A percentile compares a stretch with the other conserved stretches of the same genome.
These are phyloP conservation scores for Pichia insulana DNA, from an alignment of 805 yeast genomes.

Conservation along the genomic window DNA sequence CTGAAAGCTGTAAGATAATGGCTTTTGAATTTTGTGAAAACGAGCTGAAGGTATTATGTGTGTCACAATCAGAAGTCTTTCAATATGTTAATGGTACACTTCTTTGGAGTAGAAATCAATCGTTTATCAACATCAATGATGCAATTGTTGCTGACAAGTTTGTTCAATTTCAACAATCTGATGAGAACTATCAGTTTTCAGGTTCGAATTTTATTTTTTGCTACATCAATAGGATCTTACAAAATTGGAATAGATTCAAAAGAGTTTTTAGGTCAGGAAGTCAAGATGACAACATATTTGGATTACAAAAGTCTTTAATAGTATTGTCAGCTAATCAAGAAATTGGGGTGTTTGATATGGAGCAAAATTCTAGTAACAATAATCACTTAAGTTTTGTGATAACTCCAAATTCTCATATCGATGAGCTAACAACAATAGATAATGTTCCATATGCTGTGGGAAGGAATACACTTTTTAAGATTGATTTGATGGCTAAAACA, in stretches of 20 bases:
- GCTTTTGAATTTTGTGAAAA: too few species aligned
- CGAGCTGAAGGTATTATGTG: too few species aligned
- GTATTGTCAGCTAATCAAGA: constrained; percentile 33
- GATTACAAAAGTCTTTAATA: constrained; percentile 36
- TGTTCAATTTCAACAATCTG: constrained; percentile 15
- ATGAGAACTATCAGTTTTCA: constrained; percentile 22
- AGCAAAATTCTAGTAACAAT: constrained; percentile 14
- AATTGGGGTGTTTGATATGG: constrained; percentile 37
- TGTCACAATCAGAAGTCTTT: too few species aligned
- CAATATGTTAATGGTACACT: constrained; percentile 20
- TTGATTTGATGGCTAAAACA: constrained; percentile 1
- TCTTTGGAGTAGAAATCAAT: constrained; percentile 23
- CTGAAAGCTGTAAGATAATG: too few species aligned
- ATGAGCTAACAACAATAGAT: too few species aligned
- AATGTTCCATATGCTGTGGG: too few species aligned
- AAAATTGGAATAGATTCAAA: constrained; percentile 19
- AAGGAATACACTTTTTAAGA: background rate
- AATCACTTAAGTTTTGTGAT: constrained; percentile 1
- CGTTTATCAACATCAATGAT: constrained; percentile 31
- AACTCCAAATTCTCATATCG: too few species aligned
- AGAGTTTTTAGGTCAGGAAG: constrained; percentile 10
- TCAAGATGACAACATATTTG: constrained; percentile 30
- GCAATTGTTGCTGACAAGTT: constrained; percentile 23
- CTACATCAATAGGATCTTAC: constrained; percentile 25
- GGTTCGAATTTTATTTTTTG: constrained; percentile 22